Base-by-base conservation (phyloP, 495 filamentous ascomycete genomes). In the Penicillium dipodomyicola region DNA sequence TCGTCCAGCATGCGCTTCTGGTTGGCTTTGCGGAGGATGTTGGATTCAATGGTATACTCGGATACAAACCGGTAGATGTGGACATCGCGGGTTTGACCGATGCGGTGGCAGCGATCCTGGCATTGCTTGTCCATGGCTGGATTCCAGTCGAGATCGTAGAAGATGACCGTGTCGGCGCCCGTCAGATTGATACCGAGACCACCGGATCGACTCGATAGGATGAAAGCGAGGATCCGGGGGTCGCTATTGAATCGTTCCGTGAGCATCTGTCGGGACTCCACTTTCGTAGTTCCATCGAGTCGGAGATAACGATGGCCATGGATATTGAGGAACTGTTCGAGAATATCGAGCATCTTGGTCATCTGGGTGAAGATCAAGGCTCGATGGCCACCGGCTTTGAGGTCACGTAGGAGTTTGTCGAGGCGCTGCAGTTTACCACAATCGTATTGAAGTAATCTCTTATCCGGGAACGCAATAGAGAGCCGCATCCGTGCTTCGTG, bases 121-220 rank as follows among this genome's bases (percentile, higher is more conserved):
- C 95, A 99, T 71, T 99, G 95, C 66, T 96, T 96, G 72, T 99
- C 95, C 95, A 99, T 99, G 11, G 95, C 95, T 0, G 95, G 95
- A 62, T 99, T 99, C 95, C 95, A 99, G 73, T 99, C 95, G 42
- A 96, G 83, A 69, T 99, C 95, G 73, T 99, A 99, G 75, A 99
- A 99, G 65, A 99, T 97, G 65, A 99, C 95, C 0, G 94, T 96
- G 70, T 97, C 94, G 23, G 95, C 95, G 32, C 94, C 95, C 1
- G 94, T 97, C 15, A 99, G 77, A 65, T 98, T 98, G 65, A 98
- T 96, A 49, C 95, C 95, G 2, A 99, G 77, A 48, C 95, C 95
- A 54, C 95, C 95, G 1, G 95, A 96, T 44, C 95, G 86, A 55
- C 90, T 95, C 2, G 91, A 96, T 12, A 97, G 82, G 67, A 99